Evolutionary conservation across 2,329 filamentous ascomycete genomes (phyloP).

Genomic region (Nothophoma quercina): DNA sequence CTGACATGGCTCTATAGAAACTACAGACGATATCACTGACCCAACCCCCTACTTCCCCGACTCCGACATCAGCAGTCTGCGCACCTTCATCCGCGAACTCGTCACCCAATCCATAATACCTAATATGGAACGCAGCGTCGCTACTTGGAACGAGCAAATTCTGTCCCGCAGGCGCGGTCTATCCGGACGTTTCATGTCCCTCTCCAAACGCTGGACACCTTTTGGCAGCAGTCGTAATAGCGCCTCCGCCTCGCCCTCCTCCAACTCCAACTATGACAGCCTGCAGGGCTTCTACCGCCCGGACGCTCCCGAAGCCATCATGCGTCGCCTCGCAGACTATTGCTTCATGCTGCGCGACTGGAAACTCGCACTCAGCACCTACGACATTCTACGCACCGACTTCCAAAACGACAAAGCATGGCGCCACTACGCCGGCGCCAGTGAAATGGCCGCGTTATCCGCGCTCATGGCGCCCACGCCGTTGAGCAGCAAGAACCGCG

Average conservation of each 20-base stretch:
- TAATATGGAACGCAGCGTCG: conserved; percentile 91
- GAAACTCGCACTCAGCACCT: conserved; percentile 90
- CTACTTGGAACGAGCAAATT: conserved; percentile 96
- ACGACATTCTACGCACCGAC: conserved; percentile 86
- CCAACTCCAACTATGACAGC: conserved; percentile 77
- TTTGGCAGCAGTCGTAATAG: conserved; percentile 74
- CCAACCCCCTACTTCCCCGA: conserved; percentile 85
- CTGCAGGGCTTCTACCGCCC: conserved; percentile 81
- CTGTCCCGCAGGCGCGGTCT: conserved; percentile 88
- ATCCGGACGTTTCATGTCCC: conserved; percentile 89
- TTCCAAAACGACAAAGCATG: conserved; percentile 96
- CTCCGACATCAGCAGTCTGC: conserved; percentile 87
- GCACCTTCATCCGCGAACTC: conserved; percentile 91
- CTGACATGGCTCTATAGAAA: conserved; percentile 55
- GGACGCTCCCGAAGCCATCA: conserved; percentile 84
- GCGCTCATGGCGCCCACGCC: conserved; percentile 78
- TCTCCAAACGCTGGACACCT: conserved; percentile 87
- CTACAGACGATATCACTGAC: conserved; percentile 74
- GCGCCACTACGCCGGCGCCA: conserved; percentile 90
- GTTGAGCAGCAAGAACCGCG: conserved; percentile 75
- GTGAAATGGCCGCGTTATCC: conserved; percentile 92
- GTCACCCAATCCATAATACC: conserved; percentile 94
- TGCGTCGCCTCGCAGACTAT: conserved; percentile 94
- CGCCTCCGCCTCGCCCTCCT: conserved; percentile 58
- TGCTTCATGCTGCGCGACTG: conserved; percentile 97